These are phyloP conservation scores for Phytophthora chlamydospora DNA, from an alignment of 352 stramenopile genomes.

Conservation along the genomic window DNA sequence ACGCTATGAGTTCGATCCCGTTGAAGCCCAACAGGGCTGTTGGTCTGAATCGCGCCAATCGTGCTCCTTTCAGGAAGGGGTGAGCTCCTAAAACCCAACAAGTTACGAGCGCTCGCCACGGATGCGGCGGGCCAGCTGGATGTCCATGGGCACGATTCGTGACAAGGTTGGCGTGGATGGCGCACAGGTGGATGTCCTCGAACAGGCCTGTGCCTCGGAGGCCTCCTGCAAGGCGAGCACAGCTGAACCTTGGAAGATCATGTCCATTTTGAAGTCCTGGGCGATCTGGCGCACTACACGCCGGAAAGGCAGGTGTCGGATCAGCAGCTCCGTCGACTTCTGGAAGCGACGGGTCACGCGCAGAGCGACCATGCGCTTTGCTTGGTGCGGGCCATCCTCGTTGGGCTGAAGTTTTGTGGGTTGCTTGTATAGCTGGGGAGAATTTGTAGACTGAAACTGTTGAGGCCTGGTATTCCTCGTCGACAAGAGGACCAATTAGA, in stretches of 20 bases:
- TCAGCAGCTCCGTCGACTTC: slow-evolving; percentile 92
- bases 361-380: slow-evolving; percentile 90
- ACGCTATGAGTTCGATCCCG: too few relatives aligned
- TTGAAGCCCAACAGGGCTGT: too few relatives aligned
- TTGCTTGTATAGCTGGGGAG: too few relatives aligned
- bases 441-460: too few relatives aligned
- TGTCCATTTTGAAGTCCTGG: slow-evolving; percentile 94
- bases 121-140: slow-evolving; percentile 92
- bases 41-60: too few relatives aligned
- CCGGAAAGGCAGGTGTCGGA: slow-evolving; percentile 95
- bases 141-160: slow-evolving; percentile 97
- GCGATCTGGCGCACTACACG: slow-evolving; percentile 93
- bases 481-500: too few relatives aligned
- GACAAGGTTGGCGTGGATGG: slow-evolving; percentile 94
- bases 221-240: slow-evolving; percentile 90
- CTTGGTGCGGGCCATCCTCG: slow-evolving; percentile 92
- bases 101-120: slow-evolving; percentile 79
- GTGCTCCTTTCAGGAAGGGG: too few relatives aligned
- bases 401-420: background rate
- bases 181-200: slow-evolving; percentile 94
- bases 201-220: slow-evolving; percentile 93
- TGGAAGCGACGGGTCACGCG: slow-evolving; percentile 96
- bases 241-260: slow-evolving; percentile 93
- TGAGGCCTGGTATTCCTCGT: too few relatives aligned
- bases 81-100: background rate